Base-by-base conservation (phyloP, 2,329 filamentous ascomycete genomes). In the Septoria petroselini region DNA sequence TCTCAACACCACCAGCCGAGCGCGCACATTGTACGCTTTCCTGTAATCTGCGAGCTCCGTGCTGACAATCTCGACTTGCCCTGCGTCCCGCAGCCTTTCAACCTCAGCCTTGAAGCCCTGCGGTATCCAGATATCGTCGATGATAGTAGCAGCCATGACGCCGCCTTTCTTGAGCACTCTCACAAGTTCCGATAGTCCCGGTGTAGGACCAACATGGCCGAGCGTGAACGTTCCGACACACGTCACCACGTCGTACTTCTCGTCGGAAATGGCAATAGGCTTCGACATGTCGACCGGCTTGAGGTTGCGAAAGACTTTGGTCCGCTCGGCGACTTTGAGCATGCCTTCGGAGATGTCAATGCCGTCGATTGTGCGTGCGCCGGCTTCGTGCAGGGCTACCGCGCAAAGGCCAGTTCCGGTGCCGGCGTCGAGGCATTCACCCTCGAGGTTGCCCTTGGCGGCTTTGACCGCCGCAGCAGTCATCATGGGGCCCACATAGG, bases 181-280 rank as follows among this genome's bases (percentile, higher is more conserved):
- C 18, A 77, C 67, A 41, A 81, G 73, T 58, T 81, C 78, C 17
- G 68, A 62, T 33, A 81, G 57, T 2, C 74, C 74, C 2, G 65
- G 65, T 35, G 66, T 62, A 0, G 78, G 76, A 1, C 77, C 78
- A 29, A 81, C 73, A 54, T 81, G 78, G 8, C 76, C 76, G 45
- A 74, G 70, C 0, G 79, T 81, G 53, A 81, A 72, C 2, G 77
- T 80, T 19, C 78, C 78, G 18, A 75, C 72, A 64, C 78, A 81
- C 1, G 73, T 71, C 14, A 80, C 69, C 3, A 73, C 71, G 42
- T 79, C 76, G 55, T 79, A 80, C 2, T 64, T 65, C 7, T 67
- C 66, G 52, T 74, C 69, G 3, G 64, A 52, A 30, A 65, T 62
- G 3, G 67, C 58, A 11, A 81, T 67, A 1, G 62, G 67, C 41